Evolutionary conservation across 1,284 basidiomycete genomes (phyloP), one percentile per base, ranked within the genome.

Genomic region (Sporisorium graminicola): DNA sequence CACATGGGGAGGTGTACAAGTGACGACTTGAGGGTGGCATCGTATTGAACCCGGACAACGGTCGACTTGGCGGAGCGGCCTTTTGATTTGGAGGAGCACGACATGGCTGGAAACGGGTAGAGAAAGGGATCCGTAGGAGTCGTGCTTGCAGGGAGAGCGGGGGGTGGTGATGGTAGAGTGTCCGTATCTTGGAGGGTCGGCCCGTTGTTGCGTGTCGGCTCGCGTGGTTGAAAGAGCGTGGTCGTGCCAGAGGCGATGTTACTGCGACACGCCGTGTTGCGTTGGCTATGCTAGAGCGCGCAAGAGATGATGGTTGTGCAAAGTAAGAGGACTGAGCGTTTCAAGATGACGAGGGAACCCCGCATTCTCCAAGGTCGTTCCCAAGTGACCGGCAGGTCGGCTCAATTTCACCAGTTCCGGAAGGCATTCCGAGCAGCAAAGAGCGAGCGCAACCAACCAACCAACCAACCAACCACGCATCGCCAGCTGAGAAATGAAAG

Each of bases 1-100:
- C 77, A 74, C 50, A 79, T 69, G 47, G 84, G 84, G 13, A 85
- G 69, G 53, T 85, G 80, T 40, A 82, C 83, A 27, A 85, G 75
- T 49, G 81, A 81, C 1, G 81, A 79, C 57, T 77, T 80, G 65
- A 85, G 74, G 5, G 65, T 60, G 12, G 77, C 46, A 58, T 84
- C 83, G 51, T 82, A 69, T 13, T 71, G 77, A 5, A 82, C 58
- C 7, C 74, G 70, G 27, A 73, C 74, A 29, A 60, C 24, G 43
- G 74, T 77, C 33, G 70, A 58, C 54, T 77, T 77, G 59, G 74
- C 69, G 46, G 69, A 70, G 29, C 74, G 61, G n/a, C 56, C 47
- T 43, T 74, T 77, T 20, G 57, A 44, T 40, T 70, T 71, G 51
- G 58, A 68, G 9, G 74, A 64, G 37, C 74, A 58, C 14, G 73